These are phyloP conservation scores for Lepiota subincarnata DNA, from an alignment of 768 basidiomycete genomes.

Conservation along the genomic window DNA sequence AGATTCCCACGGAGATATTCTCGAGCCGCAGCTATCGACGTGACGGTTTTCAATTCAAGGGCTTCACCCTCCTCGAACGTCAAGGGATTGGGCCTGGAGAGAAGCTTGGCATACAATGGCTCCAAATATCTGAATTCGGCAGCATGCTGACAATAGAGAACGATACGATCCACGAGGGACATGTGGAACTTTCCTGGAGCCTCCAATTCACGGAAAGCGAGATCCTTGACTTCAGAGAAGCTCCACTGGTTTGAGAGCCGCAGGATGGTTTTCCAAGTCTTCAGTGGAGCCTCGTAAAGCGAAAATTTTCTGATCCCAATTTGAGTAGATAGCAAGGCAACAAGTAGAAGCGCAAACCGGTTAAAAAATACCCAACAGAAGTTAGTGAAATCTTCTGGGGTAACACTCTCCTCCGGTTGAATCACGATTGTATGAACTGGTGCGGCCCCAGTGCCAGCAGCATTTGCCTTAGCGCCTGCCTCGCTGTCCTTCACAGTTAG, in stretches of 20 bases:
- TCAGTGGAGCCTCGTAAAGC: neutral
- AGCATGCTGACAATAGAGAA: slow-evolving; percentile 48
- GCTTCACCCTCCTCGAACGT: slow-evolving; percentile 48
- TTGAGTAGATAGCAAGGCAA: neutral
- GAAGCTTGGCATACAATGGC: slow-evolving; percentile 52
- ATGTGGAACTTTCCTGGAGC: neutral
- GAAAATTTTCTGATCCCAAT: neutral
- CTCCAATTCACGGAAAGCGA: neutral
- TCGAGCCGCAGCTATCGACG: slow-evolving; percentile 46
- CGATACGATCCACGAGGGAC: slow-evolving; percentile 27
- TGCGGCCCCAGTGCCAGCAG: slow-evolving; percentile 24
- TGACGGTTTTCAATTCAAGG: slow-evolving; percentile 49
- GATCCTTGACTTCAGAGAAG: neutral
- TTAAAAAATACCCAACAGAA: slow-evolving; percentile 59
- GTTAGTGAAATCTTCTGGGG: slow-evolving; percentile 34
- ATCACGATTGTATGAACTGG: slow-evolving; percentile 35
- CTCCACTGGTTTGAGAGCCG: neutral
- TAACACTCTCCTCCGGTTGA: slow-evolving; percentile 26
- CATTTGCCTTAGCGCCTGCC: slow-evolving; percentile 17
- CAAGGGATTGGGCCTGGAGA: slow-evolving; percentile 46
- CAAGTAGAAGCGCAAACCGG: slow-evolving; percentile 31
- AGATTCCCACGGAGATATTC: slow-evolving; percentile 30
- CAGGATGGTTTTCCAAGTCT: neutral
- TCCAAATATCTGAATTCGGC: slow-evolving; percentile 46
- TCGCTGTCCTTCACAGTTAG: slow-evolving; percentile 16